Base-by-base conservation (phyloP, 108 stramenopile species). In the Nitzschia sp. region DNA sequence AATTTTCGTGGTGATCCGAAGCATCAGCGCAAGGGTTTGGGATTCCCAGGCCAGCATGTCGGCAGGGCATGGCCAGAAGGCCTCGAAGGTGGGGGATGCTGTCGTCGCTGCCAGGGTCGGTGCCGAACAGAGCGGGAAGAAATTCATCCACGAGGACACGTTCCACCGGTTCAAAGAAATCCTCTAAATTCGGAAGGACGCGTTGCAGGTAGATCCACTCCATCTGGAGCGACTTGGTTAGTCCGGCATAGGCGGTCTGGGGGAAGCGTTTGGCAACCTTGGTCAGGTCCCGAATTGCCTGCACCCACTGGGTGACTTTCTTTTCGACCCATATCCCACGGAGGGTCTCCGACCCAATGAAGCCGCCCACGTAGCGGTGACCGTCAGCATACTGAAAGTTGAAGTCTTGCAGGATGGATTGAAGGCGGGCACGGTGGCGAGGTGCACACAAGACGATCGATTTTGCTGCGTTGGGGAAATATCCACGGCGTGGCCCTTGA, bases 171-270 rank as follows among this genome's bases (percentile, higher is more conserved):
- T 24, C 23, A 15, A 63, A 63, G 62, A 17, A n/a, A 19, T 63
- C 35, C 18, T 19, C 35, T 21, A 11, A 3, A 3, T 45, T 23
- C 2, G 33, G 38, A 18, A 35, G n/a, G 4, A 45, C 42, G n/a
- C 56, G 45, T 46, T 62, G 70, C 46, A 63, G 32, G 60, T 51
- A 71, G 35, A 45, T 45, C 47, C 70, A 71, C 47, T 71, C 61
- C 0, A 46, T 1, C 17, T 71, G 70, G 48, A 71, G 70, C 4
- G 70, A 71, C 61, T 51, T 57, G 28, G 61, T 45, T 13, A 71
- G 70, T 2, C 70, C 70, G 5, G 60, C 32, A 29, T 55, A 67
- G 18, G 58, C 58, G n/a, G 29, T n/a, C 58, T 59, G 72, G 23
- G 65, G 51, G 65, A 57, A 66, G 9, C 54, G 42, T 33, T 36